Evolutionary conservation across 768 basidiomycete genomes (phyloP), one percentile per base, ranked within the genome.

Genomic region (Podaxis sp.): DNA sequence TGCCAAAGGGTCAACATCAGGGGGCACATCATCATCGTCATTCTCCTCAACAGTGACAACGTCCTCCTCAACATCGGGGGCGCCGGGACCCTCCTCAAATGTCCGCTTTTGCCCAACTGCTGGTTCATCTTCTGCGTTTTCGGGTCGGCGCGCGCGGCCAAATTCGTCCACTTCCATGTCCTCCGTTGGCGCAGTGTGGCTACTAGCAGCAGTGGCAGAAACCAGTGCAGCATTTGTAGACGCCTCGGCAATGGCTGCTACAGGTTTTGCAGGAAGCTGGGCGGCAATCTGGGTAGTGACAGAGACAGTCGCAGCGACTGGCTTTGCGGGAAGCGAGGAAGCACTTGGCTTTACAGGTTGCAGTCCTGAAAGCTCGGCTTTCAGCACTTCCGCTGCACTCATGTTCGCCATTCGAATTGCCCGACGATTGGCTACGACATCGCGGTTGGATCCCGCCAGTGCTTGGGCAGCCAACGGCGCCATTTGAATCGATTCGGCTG

Each of bases 361-460:
- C 62, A 79, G 71, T 21, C 86, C 84, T 64, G 87, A 83, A 64
- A 98, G 73, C 73, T 98, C 93, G 55, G 93, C 94, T 75, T 93
- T 95, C 67, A 98, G 80, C 72, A 89, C 84, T 71, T 98, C 93
- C 58, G 95, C 95, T 48, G 96, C 96, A 77, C 87, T 93, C 86
- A 98, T 85, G 70, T 98, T 98, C 28, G 96, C 96, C 84, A 96
- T 88, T 62, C 95, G 86, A 64, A 97, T 93, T 25, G 91, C 92
- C 64, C 86, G 84, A 44, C 93, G 86, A 72, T 96, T 96, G 52
- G 89, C 88, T 28, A 95, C 93, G 61, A 96, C 86, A 72, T 95
- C 92, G 58, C 84, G 84, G 72, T 95, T 96, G n/a, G 89, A 90
- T 21, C 91, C 91, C 44, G 85, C 88, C 55, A 95, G 77, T 44